Base-by-base conservation (phyloP, 306 rosid species). In the Fragaria ananassa region DNA sequence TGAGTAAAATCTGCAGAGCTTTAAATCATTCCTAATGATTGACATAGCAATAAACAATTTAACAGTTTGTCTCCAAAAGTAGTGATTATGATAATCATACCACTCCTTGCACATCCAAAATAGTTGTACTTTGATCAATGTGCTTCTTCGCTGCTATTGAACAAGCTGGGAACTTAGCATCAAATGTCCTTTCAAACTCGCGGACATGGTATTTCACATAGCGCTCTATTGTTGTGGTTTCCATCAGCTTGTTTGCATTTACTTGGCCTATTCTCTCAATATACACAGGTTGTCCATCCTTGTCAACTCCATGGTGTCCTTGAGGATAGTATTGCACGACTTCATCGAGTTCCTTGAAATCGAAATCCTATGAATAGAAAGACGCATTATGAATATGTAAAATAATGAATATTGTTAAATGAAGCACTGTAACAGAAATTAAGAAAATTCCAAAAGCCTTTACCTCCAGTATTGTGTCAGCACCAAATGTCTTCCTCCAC, bases 71-170 rank as follows among this genome's bases (percentile, higher is more conserved):
- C 18, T 41, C 35, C 21, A 61, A 37, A 60, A 74, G 35, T 45
- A 66, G 70, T 42, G 44, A 71, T 54, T 61, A 71, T 42, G 80
- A 51, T n/a, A 78, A 68, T 75, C 91, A 3, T 90, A 95, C 98
- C 92, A 95, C 92, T 87, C 99, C 99, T 78, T 89, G 91, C 71
- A 92, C 99, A 66, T 95, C 99, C 72, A 95, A 76, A 80, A 95
- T 95, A 74, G 97, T 92, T 76, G 97, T 90, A 79, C 97, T 95
- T 81, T 95, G 97, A 86, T 95, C 99, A 34, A 95, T 92, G 76
- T 95, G 96, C 85, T 76, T 92, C 91, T 86, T 95, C 54, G 93
- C 91, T 71, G 97, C 92, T 76, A 95, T 88, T 11, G 97, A 92
- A 81, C 97, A 90, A 73, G 99, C 96, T 19, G 99, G 93, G 81